These are phyloP conservation scores for Rhododendron henanense DNA, from an alignment of 148 eudicot genomes.

Conservation along the genomic window DNA sequence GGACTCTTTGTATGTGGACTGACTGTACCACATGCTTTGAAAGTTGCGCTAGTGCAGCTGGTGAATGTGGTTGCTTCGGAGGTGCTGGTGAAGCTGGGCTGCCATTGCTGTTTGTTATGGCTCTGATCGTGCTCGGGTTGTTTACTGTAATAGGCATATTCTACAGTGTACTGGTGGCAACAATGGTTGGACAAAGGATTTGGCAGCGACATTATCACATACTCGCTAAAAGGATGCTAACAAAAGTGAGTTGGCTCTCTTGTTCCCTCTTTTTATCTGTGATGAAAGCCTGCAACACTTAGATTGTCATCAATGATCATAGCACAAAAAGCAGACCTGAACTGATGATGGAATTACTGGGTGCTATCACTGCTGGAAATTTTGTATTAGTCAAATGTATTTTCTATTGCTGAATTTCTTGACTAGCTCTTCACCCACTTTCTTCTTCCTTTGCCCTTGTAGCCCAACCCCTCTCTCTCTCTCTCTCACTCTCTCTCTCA, in stretches of 20 bases:
- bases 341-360: not conserved
- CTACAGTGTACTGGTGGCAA: slow-evolving; percentile 89
- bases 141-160: slow-evolving; percentile 93
- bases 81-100: slow-evolving; percentile 98
- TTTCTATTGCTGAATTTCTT: not conserved
- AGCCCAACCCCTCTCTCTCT: not conserved
- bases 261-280: slow-evolving; percentile 4
- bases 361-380: not conserved
- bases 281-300: not conserved
- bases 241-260: slow-evolving; percentile 54
- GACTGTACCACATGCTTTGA: slow-evolving; percentile 88
- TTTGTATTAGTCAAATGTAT: not conserved
- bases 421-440: not conserved
- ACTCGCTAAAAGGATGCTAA: slow-evolving; percentile 94
- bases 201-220: slow-evolving; percentile 99
- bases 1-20: slow-evolving; percentile 92
- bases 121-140: slow-evolving; percentile 68
- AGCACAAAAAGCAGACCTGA: not conserved
- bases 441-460: not conserved
- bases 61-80: slow-evolving; percentile 93
- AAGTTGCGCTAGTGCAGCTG: slow-evolving; percentile 65
- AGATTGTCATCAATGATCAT: not conserved
- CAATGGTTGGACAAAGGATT: slow-evolving; percentile 97
- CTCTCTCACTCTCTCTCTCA: not conserved
- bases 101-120: slow-evolving; percentile 72